Evolutionary conservation across 2,329 filamentous ascomycete species (phyloP), one percentile per base, ranked within the genome.

Genomic region (Ophiostoma sp.): DNA sequence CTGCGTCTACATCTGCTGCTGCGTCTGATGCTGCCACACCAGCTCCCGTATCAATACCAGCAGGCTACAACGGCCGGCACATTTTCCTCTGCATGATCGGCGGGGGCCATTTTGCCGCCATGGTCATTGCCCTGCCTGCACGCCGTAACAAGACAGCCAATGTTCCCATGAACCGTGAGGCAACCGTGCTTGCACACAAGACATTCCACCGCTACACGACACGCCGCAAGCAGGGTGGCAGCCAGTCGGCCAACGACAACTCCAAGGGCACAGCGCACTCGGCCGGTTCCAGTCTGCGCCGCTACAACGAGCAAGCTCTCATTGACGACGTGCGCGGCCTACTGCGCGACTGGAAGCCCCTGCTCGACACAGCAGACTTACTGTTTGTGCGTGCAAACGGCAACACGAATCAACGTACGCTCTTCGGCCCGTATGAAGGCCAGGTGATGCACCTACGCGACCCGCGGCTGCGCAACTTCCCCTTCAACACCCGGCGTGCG

Each of bases 81-180:
- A 87, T 97, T 65, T 98, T 99, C 76, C 85, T 99, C 64, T 98
- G 93, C 78, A 99, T 99, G 95, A 96, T 99, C 66, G 95, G 95
- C 38, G 95, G 95, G 70, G 95, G 95, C 0, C 95, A 99, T 77
- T 99, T 99, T 76, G 95, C 95, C 0, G 95, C 91, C 66, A 98
- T 98, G 93, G 83, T 98, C 11, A 91, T 99, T 11, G 93, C 93
- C 0, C 83, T 98, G 4, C 87, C 92, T 0, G 93, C 95, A 0
- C 91, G 93, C 71, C 82, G 90, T 67, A 85, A 87, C 49, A 94
- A 91, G 76, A 86, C 87, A 66, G 81, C 85, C 12, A 80, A 84
- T 16, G 90, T 90, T 0, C 83, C 89, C 1, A 85, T 96, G 75
- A 93, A 96, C 72, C 85, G 92, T 67, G 91, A 96, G 75, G 92